Evolutionary conservation across 2,329 filamentous ascomycete genomes (phyloP), one percentile per base, ranked within the genome.

Genomic region (Aspergillus awamori): DNA sequence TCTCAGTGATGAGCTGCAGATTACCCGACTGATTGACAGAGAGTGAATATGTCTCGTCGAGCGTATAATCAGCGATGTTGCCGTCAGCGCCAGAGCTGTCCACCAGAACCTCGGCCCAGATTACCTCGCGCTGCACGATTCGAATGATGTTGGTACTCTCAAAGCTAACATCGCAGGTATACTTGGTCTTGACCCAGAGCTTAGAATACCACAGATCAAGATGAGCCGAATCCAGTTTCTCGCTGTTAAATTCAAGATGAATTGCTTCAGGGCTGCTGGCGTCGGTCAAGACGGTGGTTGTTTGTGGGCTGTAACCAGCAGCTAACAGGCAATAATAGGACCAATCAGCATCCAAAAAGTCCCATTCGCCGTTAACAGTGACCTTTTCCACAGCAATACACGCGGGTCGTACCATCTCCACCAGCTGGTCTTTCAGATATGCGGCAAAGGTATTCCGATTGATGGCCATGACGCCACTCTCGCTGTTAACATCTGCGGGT

Each of bases 401-500:
- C 13, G 51, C 30, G 2, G 22, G 4, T 15, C 5, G 20, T 2
- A 33, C 53, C 2, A 28, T 24, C 6, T 26, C 8, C 4, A 17
- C 4, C 5, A 60, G 13, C 2, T 55, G 10, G 2, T 47, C 30
- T 7, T 24, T 8, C 5, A 60, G 17, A 24, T 43, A 30, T 20
- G 33, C 15, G 8, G 43, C 47, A 4, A 59, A 41, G 8, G 47
- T 53, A n/a, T 22, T 53, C 1, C 60, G 57, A 26, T 62, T 62
- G 57, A 62, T 59, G 15, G 57, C 30, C 8, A 62, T 49, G 15
- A 53, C 30, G n/a, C 60, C 60, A 26, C 60, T 62, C 4, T 13
- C 8, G 7, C 33, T 26, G 3, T 22, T 24, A 13, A 57, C 28
- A 8, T 59, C 38, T 4, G 57, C n/a, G 1, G 57, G 52, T 17